These are phyloP conservation scores for Leccinum boreale DNA, from an alignment of 768 basidiomycete genomes.

Conservation along the genomic window DNA sequence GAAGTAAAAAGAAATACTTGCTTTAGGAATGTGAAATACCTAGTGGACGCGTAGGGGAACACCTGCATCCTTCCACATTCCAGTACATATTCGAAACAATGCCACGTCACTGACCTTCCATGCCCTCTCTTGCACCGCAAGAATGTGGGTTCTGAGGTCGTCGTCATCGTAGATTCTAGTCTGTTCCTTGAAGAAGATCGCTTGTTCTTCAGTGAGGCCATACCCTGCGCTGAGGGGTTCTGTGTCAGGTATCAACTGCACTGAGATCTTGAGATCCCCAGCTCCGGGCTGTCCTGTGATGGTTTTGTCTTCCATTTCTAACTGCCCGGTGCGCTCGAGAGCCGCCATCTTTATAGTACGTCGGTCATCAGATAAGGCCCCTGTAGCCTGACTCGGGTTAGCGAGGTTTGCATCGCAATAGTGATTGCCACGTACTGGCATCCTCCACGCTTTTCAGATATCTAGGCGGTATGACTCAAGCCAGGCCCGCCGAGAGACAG, in stretches of 20 bases:
- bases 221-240: background rate
- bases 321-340: too few relatives aligned
- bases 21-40: conserved; percentile 23
- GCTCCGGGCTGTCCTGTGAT: background rate
- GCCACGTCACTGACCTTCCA: conserved; percentile 21
- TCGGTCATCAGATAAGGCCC: background rate
- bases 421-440: background rate
- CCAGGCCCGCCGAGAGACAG: too few relatives aligned
- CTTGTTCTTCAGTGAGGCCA: conserved; percentile 14
- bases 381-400: background rate
- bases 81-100: background rate
- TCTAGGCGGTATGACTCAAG: too few relatives aligned
- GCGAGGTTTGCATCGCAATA: background rate
- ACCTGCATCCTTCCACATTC: conserved; percentile 9
- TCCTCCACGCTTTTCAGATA: too few relatives aligned
- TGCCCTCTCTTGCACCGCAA: conserved; percentile 29
- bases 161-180: conserved; percentile 29
- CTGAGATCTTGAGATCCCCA: conserved; percentile 9
- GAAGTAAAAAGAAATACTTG: background rate
- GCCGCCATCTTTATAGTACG: background rate
- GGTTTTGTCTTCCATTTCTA: background rate
- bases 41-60: conserved; percentile 30
- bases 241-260: background rate
- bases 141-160: conserved; percentile 27
- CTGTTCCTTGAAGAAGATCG: conserved; percentile 27